A percentile compares a stretch with the other conserved stretches of the same genome.
Conservation (phyloP, 2,329 filamentous ascomycete species). For the Cucurbitaria berberidis region DNA sequence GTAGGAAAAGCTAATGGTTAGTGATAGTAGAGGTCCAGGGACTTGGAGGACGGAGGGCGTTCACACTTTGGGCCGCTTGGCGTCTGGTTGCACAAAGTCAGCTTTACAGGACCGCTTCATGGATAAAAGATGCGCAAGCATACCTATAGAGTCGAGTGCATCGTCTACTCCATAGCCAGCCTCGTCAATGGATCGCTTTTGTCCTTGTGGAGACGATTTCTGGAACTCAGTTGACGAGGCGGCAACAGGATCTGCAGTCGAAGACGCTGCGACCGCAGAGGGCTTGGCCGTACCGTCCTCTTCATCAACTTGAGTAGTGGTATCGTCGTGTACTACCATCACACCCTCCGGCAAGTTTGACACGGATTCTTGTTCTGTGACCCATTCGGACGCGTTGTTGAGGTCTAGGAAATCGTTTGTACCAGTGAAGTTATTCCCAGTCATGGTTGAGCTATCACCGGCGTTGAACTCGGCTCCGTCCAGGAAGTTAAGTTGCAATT, state of each 20-base stretch:
- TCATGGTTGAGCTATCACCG: conserved; percentile 10
- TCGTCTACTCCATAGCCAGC: conserved; percentile 36
- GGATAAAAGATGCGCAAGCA: not conserved
- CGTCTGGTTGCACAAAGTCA: conserved; percentile 30
- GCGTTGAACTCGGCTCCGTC: conserved; percentile 15
- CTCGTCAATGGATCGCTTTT: conserved; percentile 44
- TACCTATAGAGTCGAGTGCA: conserved; percentile 39
- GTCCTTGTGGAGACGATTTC: conserved; percentile 37
- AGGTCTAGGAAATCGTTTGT: conserved; percentile 28
- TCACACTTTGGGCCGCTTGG: conserved; percentile 42
- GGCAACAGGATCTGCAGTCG: conserved; percentile 33
- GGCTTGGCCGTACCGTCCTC: conserved; percentile 34
- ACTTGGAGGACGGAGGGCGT: conserved; percentile 27
- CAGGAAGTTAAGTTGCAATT: conserved; percentile 19
- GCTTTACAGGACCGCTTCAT: conserved; percentile 7
- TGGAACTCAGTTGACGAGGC: conserved; percentile 32
- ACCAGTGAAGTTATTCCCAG: conserved; percentile 15
- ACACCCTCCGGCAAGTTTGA: conserved; percentile 13
- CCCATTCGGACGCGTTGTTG: conserved; percentile 26
- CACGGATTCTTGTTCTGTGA: conserved; percentile 15
- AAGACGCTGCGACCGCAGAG: conserved; percentile 32
- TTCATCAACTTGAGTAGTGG: conserved; percentile 20
- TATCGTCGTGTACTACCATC: conserved; percentile 16
- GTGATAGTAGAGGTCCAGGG: conserved; percentile 14
- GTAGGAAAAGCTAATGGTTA: conserved; percentile 25